Base-by-base conservation (phyloP, 371 early-diverging fungal genomes). In the Quaeritorhiza haematococci region DNA sequence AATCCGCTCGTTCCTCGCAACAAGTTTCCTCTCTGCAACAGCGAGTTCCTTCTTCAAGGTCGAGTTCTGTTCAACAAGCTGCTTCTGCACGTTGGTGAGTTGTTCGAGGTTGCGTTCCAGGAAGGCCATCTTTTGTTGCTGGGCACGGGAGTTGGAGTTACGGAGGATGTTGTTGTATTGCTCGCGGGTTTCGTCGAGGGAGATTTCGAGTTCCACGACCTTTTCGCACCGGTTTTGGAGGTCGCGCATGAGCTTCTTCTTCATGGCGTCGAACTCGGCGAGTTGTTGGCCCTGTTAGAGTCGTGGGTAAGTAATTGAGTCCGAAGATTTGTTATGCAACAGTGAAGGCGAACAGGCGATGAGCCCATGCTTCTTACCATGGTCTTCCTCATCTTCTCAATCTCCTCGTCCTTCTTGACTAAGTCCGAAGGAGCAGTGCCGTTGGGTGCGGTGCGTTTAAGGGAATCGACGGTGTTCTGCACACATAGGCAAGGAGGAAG, bases 81-180 rank as follows among this genome's bases (percentile, higher is more conserved):
- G 91, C 79, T 91, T 91, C 68, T 96, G 96, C 42, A 95, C 93
- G 54, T 79, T 76, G 21, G 91, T 93, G 43, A 97, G 82, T 70
- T 96, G 95, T 61, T 96, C 94, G 33, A 97, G 74, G 66, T 94
- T 93, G 61, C 92, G 85, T 66, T 97, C 96, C 57, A 97, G 75
- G 72, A 94, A 87, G 21, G 89, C 87, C 90, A 95, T 90, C 79
- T 94, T 94, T 79, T 92, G 73, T 85, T 70, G 92, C 62, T 93
- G 90, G 8, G 86, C 85, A 62, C 87, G 83, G 69, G 83, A 88
- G 69, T 87, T 89, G 69, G 79, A 87, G 60, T 84, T 87, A 58
- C 85, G 82, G 49, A 89, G 74, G 21, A 91, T 85, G 61, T 77
- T 85, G 60, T 91, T 84, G 73, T 93, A 90, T 70, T 93, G 90